Percentiles rank a stretch among this genome's conserved stretches.
phyloP scores from a whole-genome alignment of 1,284 basidiomycete genomes.

The Leccinum ponderosum region DNA sequence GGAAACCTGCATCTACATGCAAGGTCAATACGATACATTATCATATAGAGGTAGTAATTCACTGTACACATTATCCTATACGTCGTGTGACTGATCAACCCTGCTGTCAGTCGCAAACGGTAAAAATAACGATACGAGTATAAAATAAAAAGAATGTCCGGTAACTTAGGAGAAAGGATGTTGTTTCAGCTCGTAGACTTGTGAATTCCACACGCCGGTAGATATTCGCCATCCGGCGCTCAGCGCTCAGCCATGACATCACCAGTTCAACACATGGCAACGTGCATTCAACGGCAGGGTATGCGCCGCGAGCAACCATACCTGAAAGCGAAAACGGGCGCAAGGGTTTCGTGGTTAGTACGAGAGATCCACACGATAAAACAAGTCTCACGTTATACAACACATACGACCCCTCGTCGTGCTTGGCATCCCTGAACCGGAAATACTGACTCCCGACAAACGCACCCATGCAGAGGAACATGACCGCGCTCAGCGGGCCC shows the following conservation, averaged over 20 bases:
- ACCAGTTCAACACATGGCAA: conserved; percentile 6
- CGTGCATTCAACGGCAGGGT: conserved; percentile 12
- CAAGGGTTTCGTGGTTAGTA: background rate
- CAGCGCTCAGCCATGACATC: background rate
- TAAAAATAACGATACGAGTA: background rate
- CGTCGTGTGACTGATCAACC: background rate
- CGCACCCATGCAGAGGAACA: conserved; percentile 14
- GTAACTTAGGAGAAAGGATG: background rate
- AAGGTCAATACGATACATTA: background rate
- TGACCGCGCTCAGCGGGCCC: conserved; percentile 4
- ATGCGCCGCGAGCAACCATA: conserved; percentile 13
- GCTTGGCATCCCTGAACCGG: conserved; percentile 4
- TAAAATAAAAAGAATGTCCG: background rate
- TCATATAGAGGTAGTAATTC: background rate
- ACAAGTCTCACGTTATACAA: conserved; percentile 22
- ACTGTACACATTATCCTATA: background rate
- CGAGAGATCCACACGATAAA: background rate
- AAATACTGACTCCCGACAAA: conserved; percentile 21
- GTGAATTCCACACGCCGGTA: background rate
- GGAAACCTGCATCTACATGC: background rate
- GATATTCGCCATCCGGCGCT: background rate
- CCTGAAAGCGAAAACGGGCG: background rate
- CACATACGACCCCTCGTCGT: conserved; percentile 18
- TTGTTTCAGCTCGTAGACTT: background rate
- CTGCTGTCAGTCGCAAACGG: background rate